Percentiles rank a stretch among this genome's conserved stretches.
Evolutionary conservation across 495 filamentous ascomycete species (phyloP).

Genomic region (Xylona heveae): DNA sequence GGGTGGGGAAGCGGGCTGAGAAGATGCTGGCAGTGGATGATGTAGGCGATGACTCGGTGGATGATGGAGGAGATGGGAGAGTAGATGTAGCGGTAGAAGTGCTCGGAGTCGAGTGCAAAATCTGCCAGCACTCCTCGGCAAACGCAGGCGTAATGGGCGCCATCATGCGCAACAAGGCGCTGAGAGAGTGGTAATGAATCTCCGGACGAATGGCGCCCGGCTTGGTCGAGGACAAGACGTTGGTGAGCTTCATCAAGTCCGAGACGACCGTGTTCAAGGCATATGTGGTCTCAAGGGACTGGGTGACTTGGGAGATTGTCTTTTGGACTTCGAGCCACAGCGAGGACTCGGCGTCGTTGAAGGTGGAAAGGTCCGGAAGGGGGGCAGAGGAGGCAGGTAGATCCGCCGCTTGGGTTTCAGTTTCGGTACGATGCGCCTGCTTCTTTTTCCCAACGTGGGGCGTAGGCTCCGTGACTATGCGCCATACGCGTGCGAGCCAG

Average conservation of each 20-base stretch:
- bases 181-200: conserved; percentile 16
- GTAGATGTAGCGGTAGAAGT: not conserved
- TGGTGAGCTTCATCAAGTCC: conserved; percentile 61
- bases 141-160: conserved; percentile 61
- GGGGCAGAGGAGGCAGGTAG: conserved; percentile 2
- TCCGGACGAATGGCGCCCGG: conserved; percentile 12
- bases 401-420: too few species aligned
- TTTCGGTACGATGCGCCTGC: too few species aligned
- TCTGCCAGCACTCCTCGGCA: conserved; percentile 58
- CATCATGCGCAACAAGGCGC: conserved; percentile 40
- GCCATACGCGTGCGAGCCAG: conserved; percentile 50
- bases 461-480: conserved; percentile 23
- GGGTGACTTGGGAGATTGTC: conserved; percentile 45
- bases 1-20: conserved; percentile 27
- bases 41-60: too few species aligned
- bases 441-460: conserved; percentile 6
- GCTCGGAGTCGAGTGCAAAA: conserved; percentile 20
- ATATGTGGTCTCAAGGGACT: conserved; percentile 46
- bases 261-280: conserved; percentile 64
- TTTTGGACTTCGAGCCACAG: conserved; percentile 42
- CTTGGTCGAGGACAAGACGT: conserved; percentile 26
- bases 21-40: conserved; percentile 23
- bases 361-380: not conserved
- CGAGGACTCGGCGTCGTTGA: conserved; percentile 25
- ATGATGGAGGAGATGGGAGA: not conserved